Evolutionary conservation across 2,329 filamentous ascomycete species (phyloP), one percentile per base, ranked within the genome.

Genomic region (Nigrograna mackinnonii): DNA sequence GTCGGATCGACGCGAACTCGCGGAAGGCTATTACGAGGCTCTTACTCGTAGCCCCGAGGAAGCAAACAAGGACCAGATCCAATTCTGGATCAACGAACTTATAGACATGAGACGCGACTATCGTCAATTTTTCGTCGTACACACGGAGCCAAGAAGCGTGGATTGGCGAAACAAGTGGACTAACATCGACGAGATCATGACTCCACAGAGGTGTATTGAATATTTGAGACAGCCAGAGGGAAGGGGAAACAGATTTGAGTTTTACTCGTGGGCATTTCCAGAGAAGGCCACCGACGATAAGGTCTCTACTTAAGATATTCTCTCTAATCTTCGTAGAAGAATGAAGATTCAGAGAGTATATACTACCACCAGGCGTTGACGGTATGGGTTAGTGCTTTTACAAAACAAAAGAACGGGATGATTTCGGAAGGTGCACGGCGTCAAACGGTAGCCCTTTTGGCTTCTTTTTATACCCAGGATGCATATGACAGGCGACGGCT

Each of bases 91-190:
- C 6, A 49, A 49, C 4, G 30, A 58, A 36, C 49, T 60, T 6
- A 41, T 52, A 5, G 51, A 57, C 4, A 34, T 55, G 41, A 53
- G 55, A 5, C 57, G 54, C 9, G 37, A 53, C 22, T 66, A 66
- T 36, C 63, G 64, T 13, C 56, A 63, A 4, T 62, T 56, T 42
- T 64, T 51, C 31, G 50, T 67, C 1, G 62, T 66, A 3, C 64
- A 67, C 17, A 59, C 60, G 0, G 49, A 63, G n/a, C 50, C 60
- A 1, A 22, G 36, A 1, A 47, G 50, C 4, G 18, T 37, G 4
- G 34, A 51, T 9, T 67, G 63, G 63, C 55, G 48, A 31, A 22
- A 54, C 2, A 41, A 50, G 12, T 54, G 57, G 2, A 48, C 54
- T 11, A 58, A 50, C 9, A 54, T 67, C 18, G 53, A 52, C 2